Evolutionary conservation across 2,329 filamentous ascomycete species (phyloP).

Genomic region (Penicillium corylophilum): DNA sequence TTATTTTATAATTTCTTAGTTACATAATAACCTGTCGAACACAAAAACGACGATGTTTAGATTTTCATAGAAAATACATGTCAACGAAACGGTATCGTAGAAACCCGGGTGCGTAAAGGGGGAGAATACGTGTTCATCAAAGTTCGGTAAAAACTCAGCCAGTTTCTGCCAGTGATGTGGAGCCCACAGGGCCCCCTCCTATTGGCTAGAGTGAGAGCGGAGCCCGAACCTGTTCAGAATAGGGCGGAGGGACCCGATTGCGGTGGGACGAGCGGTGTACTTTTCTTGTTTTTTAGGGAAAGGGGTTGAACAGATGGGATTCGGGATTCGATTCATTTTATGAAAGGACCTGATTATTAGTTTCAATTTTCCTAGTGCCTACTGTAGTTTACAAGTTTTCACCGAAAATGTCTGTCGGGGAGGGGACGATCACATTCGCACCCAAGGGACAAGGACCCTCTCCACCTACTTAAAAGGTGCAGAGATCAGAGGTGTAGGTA

Average conservation of each 20-base stretch:
- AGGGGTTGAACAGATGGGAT: no score
- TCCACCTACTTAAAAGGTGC: conserved; percentile 3
- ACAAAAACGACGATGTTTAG: no score
- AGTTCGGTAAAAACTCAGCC: conserved; percentile 16
- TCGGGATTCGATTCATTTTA: no score
- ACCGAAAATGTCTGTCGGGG: not conserved
- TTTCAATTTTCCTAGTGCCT: no score
- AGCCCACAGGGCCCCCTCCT: not conserved
- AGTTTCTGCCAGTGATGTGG: conserved; percentile 11
- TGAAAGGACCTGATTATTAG: no score
- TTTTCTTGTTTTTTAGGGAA: not conserved
- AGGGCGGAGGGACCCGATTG: not conserved
- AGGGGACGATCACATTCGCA: conserved; percentile 3
- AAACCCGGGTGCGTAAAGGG: not conserved
- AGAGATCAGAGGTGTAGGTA: not conserved
- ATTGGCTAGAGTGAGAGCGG: not conserved
- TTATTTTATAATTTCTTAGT: no score
- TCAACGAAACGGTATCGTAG: no score
- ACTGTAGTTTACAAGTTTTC: no score
- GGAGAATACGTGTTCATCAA: conserved; percentile 15
- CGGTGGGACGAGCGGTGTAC: not conserved
- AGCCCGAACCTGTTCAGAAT: not conserved
- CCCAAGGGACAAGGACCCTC: conserved; percentile 2
- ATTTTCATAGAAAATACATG: no score
- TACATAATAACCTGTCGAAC: no score